A percentile compares a stretch with the other conserved stretches of the same genome.
phyloP scores from a whole-genome alignment of 768 basidiomycete species.

The Naganishia vishniacii region DNA sequence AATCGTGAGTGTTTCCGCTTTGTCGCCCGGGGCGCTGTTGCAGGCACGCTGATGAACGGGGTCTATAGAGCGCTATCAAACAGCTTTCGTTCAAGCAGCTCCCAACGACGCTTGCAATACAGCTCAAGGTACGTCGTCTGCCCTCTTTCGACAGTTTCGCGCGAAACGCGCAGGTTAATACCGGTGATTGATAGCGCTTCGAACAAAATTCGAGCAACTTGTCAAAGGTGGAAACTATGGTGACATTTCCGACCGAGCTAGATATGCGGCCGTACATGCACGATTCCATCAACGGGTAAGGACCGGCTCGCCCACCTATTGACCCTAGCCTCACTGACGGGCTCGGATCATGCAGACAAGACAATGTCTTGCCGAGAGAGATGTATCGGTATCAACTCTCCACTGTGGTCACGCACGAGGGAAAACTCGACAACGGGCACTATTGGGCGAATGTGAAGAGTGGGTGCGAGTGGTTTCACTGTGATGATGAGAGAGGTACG shows the following conservation, averaged over 20 bases:
- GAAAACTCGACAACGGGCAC: constrained; percentile 88
- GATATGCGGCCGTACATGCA: constrained; percentile 87
- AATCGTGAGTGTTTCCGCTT: not conserved
- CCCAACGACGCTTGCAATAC: constrained; percentile 84
- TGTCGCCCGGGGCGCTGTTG: too few species aligned
- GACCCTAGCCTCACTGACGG: not conserved
- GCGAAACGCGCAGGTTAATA: too few species aligned
- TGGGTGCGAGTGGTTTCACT: constrained; percentile 73
- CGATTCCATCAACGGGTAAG: constrained; percentile 22
- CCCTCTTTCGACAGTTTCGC: not conserved
- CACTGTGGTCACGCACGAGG: constrained; percentile 89
- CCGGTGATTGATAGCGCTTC: constrained; percentile 69
- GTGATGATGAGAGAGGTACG: constrained; percentile 85
- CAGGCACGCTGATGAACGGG: too few species aligned
- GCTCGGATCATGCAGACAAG: constrained; percentile 52
- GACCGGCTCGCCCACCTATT: not conserved
- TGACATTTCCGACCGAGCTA: constrained; percentile 73
- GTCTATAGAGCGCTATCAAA: constrained; percentile 71
- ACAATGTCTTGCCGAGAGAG: constrained; percentile 7
- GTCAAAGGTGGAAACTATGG: constrained; percentile 74
- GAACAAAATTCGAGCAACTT: constrained; percentile 70
- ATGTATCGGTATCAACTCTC: constrained; percentile 88
- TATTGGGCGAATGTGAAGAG: constrained; percentile 83
- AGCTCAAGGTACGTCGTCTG: constrained; percentile 69
- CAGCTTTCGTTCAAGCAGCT: constrained; percentile 76